These are phyloP conservation scores for Cucurbita argyrosperma DNA, from an alignment of 306 rosid species.

Conservation along the genomic window DNA sequence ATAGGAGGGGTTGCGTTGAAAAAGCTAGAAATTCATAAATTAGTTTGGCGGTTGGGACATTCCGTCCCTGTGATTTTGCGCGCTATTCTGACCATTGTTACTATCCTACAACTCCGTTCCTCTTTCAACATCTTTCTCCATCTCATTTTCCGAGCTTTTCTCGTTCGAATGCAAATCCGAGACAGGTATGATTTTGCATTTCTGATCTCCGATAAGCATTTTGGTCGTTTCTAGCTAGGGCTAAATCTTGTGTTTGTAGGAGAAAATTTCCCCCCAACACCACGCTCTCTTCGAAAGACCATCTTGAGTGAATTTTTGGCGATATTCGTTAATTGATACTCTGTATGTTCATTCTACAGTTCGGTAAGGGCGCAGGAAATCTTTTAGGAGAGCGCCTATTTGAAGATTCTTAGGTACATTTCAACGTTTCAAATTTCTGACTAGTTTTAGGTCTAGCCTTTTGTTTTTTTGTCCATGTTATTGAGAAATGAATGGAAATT, in stretches of 20 bases:
- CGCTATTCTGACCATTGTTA: constrained; percentile 29
- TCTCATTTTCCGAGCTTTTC: constrained; percentile 20
- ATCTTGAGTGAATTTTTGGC: background rate
- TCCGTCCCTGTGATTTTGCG: constrained; percentile 20
- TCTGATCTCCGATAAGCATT: background rate
- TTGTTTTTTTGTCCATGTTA: background rate
- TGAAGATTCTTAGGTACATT: background rate
- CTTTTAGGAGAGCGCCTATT: background rate
- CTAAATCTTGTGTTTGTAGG: background rate
- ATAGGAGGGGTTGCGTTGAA: background rate
- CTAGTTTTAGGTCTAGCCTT: background rate
- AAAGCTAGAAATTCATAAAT: constrained; percentile 7
- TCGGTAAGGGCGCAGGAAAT: background rate
- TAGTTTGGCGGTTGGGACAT: constrained; percentile 12
- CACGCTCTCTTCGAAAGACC: background rate
- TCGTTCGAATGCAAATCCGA: background rate
- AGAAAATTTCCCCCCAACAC: background rate
- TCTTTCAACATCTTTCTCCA: constrained; percentile 29
- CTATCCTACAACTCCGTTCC: constrained; percentile 32
- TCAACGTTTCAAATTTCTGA: background rate
- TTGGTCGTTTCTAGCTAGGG: background rate
- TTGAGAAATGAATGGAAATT: background rate
- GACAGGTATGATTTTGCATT: background rate
- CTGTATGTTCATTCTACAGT: background rate
- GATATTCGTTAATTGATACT: background rate